Evolutionary conservation across 805 yeast species (phyloP).

Genomic region (Candida andamanensis): DNA sequence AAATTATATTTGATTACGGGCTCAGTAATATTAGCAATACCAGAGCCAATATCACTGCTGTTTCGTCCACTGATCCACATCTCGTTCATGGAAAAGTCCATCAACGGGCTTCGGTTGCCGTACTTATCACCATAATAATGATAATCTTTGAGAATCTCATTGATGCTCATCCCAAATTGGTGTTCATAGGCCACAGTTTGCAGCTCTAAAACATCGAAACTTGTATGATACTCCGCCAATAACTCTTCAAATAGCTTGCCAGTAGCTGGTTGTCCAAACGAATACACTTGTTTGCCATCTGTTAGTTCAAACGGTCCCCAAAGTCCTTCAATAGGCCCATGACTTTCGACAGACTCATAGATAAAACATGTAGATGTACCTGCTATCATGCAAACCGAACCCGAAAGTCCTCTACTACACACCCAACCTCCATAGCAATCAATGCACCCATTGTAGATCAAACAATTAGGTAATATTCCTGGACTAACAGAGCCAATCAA

Average conservation of each 20-base stretch:
- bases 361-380: slow-evolving; percentile 60
- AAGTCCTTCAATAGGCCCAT: slow-evolving; percentile 36
- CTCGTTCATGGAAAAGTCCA: slow-evolving; percentile 46
- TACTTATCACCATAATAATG: slow-evolving; percentile 51
- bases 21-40: slow-evolving; percentile 17
- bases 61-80: slow-evolving; percentile 43
- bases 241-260: slow-evolving; percentile 49
- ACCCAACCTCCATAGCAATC: slow-evolving; percentile 59
- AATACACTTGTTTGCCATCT: slow-evolving; percentile 25
- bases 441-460: slow-evolving; percentile 46
- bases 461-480: slow-evolving; percentile 5
- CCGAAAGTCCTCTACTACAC: slow-evolving; percentile 24
- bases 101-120: slow-evolving; percentile 57
- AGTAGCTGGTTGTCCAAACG: slow-evolving; percentile 57
- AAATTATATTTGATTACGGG: slow-evolving; percentile 41
- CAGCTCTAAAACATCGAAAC: slow-evolving; percentile 16
- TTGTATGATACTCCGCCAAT: slow-evolving; percentile 24
- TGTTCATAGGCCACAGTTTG: slow-evolving; percentile 19
- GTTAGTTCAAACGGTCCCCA: slow-evolving; percentile 54
- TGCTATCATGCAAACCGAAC: slow-evolving; percentile 46
- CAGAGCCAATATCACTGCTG: slow-evolving; percentile 5
- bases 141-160: slow-evolving; percentile 27
- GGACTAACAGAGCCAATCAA: slow-evolving; percentile 14
- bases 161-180: slow-evolving; percentile 10
- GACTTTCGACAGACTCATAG: slow-evolving; percentile 16